Evolutionary conservation across 345 rosid species (phyloP).

Genomic region (Isatis tinctoria): DNA sequence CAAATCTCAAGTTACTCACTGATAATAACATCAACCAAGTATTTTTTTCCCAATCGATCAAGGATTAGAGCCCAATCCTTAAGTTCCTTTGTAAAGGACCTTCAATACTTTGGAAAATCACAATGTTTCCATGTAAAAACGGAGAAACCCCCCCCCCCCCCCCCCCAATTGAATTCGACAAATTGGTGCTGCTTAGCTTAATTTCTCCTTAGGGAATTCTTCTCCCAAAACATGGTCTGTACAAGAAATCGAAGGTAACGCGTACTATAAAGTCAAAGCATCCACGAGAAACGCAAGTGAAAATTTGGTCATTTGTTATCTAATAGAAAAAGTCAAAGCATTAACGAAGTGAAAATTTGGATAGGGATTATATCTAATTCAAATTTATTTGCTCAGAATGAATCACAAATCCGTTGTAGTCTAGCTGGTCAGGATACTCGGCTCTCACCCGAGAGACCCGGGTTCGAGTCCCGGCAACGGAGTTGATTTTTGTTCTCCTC

Average conservation of each 20-base stretch:
- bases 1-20: background rate
- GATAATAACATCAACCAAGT: background rate
- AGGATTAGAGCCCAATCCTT: background rate
- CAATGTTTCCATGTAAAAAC: too few relatives aligned
- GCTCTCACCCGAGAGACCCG: conserved; percentile 65
- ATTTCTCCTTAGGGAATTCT: background rate
- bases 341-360: background rate
- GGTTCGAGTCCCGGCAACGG: conserved; percentile 12
- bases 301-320: too few relatives aligned
- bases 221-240: background rate
- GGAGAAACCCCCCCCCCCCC: too few relatives aligned
- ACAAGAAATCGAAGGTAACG: background rate
- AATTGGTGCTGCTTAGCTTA: background rate
- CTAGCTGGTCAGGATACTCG: conserved; percentile 47
- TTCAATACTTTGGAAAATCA: background rate
- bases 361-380: too few relatives aligned
- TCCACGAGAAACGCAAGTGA: background rate
- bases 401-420: too few relatives aligned
- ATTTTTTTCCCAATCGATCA: background rate
- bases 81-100: background rate
- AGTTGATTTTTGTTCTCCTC: background rate
- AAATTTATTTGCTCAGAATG: too few relatives aligned
- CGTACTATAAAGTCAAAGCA: background rate
- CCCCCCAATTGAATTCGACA: background rate
- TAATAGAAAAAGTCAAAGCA: background rate